Evolutionary conservation across 805 yeast genomes (phyloP), one percentile per base, ranked within the genome.

Genomic region (Yueomyces sp.): DNA sequence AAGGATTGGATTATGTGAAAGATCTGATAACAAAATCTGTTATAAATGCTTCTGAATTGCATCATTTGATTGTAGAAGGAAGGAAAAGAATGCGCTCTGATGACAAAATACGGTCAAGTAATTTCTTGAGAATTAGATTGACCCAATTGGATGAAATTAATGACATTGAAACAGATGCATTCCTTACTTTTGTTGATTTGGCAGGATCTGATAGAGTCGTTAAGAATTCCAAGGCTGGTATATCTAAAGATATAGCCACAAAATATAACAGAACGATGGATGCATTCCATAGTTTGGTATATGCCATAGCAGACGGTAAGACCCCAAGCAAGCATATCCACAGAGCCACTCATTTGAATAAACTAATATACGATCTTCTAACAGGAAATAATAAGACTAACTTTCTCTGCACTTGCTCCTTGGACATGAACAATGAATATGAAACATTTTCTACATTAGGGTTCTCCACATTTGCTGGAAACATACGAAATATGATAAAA

Each of bases 311-410:
- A 26, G 26, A 28, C 12, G 27, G 27, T 11, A 30, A 9, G 9
- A 38, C 40, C 28, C 37, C 33, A 26, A 29, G 42, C 5, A 29
- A 32, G 4, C 26, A 42, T 2, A 92, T 53, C 0, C 85, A 83
- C 50, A 67, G 88, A 44, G 90, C 82, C 52, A 9, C 37, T 7
- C 81, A 82, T 51, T 68, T 85, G 42, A 83, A 95, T 0, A 68
- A 88, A 48, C 77, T 86, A 11, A 61, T 86, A 36, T 88, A 82
- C 55, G 88, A 82, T 51, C 77, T 90, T 0, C 63, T 85, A 27
- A 92, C 94, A 4, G 94, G 94, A 1, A 85, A 85, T 58, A 77
- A 88, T 3, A 67, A 86, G 42, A 86, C 94, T 0, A 73, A 83
- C 2, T 64, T 85, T 40, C 74, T 86, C 19, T 70, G 85, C 37